These are phyloP conservation scores for Simplicillium sp. DNA, from an alignment of 2,329 filamentous ascomycete species.

Conservation along the genomic window DNA sequence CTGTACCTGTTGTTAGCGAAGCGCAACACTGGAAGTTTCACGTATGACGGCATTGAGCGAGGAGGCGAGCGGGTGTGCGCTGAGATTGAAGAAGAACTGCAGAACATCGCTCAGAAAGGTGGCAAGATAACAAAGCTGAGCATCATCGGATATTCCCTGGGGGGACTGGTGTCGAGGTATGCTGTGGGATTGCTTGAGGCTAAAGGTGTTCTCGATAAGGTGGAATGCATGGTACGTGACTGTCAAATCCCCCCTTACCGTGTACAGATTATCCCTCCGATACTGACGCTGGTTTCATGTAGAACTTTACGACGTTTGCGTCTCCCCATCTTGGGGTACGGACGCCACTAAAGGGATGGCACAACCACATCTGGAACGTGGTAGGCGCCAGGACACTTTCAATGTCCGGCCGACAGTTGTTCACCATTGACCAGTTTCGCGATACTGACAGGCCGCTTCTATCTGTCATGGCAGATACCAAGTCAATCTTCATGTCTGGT, in stretches of 20 bases:
- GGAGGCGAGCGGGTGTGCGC: conserved; percentile 58
- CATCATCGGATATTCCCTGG: conserved; percentile 81
- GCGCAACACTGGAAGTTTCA: conserved; percentile 64
- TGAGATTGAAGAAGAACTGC: conserved; percentile 57
- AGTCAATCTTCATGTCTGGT: conserved; percentile 77
- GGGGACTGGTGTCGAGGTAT: conserved; percentile 79
- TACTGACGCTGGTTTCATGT: neutral
- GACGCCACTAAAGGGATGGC: conserved; percentile 56
- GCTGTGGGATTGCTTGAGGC: conserved; percentile 75
- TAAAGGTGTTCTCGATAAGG: conserved; percentile 66
- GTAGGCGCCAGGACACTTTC: conserved; percentile 74
- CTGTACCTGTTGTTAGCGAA: conserved; percentile 64
- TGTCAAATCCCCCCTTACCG: neutral
- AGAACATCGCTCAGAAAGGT: conserved; percentile 48
- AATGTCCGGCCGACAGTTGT: conserved; percentile 77
- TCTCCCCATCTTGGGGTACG: conserved; percentile 74
- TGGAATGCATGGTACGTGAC: conserved; percentile 61
- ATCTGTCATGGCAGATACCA: conserved; percentile 69
- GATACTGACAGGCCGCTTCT: conserved; percentile 74
- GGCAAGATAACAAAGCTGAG: conserved; percentile 73
- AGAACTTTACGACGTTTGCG: conserved; percentile 92
- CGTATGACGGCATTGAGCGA: conserved; percentile 60
- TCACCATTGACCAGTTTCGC: conserved; percentile 77
- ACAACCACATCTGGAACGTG: conserved; percentile 68
- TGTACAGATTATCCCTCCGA: neutral